Percentiles rank a stretch among this genome's conserved stretches.
phyloP scores from a whole-genome alignment of 768 basidiomycete species.

The Mycena rosella region DNA sequence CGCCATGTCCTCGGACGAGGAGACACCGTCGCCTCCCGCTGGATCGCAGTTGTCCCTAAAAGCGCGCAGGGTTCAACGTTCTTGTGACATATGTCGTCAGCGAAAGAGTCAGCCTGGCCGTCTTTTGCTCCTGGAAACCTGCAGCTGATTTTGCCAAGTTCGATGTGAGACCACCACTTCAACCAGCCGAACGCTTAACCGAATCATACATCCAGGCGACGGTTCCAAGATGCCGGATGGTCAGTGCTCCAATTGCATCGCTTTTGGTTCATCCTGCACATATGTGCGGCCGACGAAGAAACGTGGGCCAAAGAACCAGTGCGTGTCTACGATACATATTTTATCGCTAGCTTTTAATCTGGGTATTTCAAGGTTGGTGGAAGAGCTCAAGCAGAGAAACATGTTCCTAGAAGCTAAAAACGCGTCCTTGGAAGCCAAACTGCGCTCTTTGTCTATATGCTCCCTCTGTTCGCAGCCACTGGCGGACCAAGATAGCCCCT shows the following conservation, averaged over 20 bases:
- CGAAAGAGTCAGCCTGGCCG: constrained; percentile 17
- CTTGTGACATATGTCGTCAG: constrained; percentile 15
- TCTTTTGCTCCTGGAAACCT: not conserved
- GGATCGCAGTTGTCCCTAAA: not conserved
- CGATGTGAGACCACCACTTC: constrained; percentile 18
- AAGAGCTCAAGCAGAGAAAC: constrained; percentile 65
- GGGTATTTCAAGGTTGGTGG: constrained; percentile 49
- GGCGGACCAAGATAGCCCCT: not conserved
- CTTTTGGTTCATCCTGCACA: constrained; percentile 24
- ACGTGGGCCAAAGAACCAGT: constrained; percentile 28
- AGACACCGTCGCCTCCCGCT: not conserved
- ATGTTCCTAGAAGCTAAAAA: constrained; percentile 58
- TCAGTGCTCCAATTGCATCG: constrained; percentile 25
- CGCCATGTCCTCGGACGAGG: constrained; percentile 2
- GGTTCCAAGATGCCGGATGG: constrained; percentile 11
- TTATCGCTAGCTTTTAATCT: not conserved
- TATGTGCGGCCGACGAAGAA: constrained; percentile 19
- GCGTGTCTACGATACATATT: not conserved
- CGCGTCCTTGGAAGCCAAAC: constrained; percentile 55
- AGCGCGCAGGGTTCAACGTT: constrained; percentile 1
- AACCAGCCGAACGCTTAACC: not conserved
- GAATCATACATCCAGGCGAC: constrained; percentile 17
- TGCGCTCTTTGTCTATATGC: constrained; percentile 27
- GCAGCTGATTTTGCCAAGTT: constrained; percentile 6
- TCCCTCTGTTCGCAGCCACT: constrained; percentile 30